Conservation (phyloP, 1,284 basidiomycete genomes). For the Cutaneotrichosporon sp. region DNA sequence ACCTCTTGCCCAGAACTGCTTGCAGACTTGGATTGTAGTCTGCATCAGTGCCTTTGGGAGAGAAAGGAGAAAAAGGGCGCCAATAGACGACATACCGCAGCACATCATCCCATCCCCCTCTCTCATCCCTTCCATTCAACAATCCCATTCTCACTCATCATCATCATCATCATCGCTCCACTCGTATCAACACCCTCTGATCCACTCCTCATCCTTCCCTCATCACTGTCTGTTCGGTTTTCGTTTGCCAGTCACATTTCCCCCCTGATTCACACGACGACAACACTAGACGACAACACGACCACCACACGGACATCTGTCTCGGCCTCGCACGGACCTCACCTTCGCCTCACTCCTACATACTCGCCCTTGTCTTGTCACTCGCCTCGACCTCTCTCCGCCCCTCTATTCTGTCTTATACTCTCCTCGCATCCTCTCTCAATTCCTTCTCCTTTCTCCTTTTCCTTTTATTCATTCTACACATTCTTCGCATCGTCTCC, state of each 20-base stretch:
- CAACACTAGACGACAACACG: not conserved
- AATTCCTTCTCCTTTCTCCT: not conserved
- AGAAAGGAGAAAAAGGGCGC: not conserved
- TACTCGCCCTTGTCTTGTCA: conserved; percentile 1
- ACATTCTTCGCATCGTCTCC: not conserved
- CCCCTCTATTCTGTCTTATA: not conserved
- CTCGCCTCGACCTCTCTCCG: not conserved
- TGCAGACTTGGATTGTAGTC: too few relatives aligned
- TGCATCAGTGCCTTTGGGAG: not conserved
- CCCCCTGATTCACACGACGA: not conserved
- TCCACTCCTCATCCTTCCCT: not conserved
- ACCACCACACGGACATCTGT: not conserved
- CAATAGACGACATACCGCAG: not conserved
- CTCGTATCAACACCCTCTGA: not conserved
- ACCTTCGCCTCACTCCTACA: not conserved
- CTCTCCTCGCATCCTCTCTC: not conserved
- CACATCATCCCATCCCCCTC: not conserved
- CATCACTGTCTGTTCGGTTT: not conserved
- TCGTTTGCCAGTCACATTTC: not conserved
- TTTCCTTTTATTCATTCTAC: not conserved
- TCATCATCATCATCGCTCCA: not conserved
- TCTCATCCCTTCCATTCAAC: not conserved
- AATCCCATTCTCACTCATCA: too few relatives aligned
- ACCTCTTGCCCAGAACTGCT: too few relatives aligned
- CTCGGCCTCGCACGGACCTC: not conserved